Base-by-base conservation (phyloP, 2,329 filamentous ascomycete species). In the Fusarium kyushuense region DNA sequence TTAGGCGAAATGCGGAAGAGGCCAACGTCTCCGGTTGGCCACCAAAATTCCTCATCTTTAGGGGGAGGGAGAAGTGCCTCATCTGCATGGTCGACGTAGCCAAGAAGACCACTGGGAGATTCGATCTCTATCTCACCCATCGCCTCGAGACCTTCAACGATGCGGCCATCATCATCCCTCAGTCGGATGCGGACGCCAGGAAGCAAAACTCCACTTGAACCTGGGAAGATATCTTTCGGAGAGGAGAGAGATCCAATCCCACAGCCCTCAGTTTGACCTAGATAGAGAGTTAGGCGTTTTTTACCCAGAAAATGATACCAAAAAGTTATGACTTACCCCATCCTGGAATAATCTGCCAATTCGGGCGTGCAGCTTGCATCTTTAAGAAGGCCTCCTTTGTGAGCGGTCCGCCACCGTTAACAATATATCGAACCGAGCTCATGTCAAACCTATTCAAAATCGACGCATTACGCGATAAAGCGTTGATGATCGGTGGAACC, bases 101-200 rank as follows among this genome's bases (percentile, higher is more conserved):
- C 48, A 52, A 40, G 25, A 16, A 52, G 48, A 19, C 48, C 48
- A n/a, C 48, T 52, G 48, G 48, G 48, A 30, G 48, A 52, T 14
- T 52, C 48, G 29, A 52, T 52, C 48, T 52, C 48, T 27, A 52
- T 52, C 48, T 52, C 48, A 41, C 48, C 48, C 48, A 52, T 52
- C 36, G 30, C 35, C 35, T 52, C 48, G 41, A 52, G 48, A 12
- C 35, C 48, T 52, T 52, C 17, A 19, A 52, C 35, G 14, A 52
- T 32, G 35, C 14, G 35, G 14, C 48, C 48, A n/a, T 52, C 48
- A 41, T 52, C 48, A 32, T 52, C 48, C 48, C 48, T 52, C 35
- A 52, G 35, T 32, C 48, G 35, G 27, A 52, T 52, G n/a, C 48
- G 48, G 35, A 52, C 48, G 14, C 48, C 48, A 41, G 48, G 48